Conservation (phyloP, 1,284 basidiomycete species). For the Ustilago curta region DNA sequence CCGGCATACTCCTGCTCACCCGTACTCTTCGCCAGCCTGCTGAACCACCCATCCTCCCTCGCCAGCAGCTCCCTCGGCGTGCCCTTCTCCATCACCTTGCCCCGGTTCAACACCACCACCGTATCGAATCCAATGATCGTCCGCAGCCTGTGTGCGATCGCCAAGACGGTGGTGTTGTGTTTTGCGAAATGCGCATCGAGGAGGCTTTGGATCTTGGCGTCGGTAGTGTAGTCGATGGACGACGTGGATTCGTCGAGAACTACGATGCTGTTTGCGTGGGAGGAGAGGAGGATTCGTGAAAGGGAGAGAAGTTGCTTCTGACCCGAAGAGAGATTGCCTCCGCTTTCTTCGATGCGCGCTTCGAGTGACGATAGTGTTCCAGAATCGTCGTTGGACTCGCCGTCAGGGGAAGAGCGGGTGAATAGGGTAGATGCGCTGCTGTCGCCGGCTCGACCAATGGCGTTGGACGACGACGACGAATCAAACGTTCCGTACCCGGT, state of each 20-base stretch:
- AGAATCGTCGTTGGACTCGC: conserved; percentile 24
- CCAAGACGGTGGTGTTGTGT: conserved; percentile 79
- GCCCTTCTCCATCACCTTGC: conserved; percentile 79
- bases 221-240: conserved; percentile 80
- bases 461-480: neutral
- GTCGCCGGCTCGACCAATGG: conserved; percentile 3
- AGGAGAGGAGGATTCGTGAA: conserved; percentile 66
- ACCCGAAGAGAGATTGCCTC: conserved; percentile 66
- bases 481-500: conserved; percentile 28
- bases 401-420: neutral
- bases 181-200: conserved; percentile 80
- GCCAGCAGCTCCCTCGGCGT: conserved; percentile 76
- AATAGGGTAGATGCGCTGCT: conserved; percentile 20
- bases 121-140: conserved; percentile 84
- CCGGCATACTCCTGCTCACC: conserved; percentile 30
- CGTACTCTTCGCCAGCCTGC: conserved; percentile 71
- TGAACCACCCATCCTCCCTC: conserved; percentile 74
- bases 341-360: conserved; percentile 63
- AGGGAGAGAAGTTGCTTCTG: conserved; percentile 69
- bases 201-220: conserved; percentile 83
- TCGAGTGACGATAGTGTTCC: conserved; percentile 61
- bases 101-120: conserved; percentile 81
- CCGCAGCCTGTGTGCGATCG: conserved; percentile 78
- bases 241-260: conserved; percentile 79
- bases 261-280: conserved; percentile 45